phyloP scores from a whole-genome alignment of 176 grass and related monocot species.

The Urochloa ruziziensis region DNA sequence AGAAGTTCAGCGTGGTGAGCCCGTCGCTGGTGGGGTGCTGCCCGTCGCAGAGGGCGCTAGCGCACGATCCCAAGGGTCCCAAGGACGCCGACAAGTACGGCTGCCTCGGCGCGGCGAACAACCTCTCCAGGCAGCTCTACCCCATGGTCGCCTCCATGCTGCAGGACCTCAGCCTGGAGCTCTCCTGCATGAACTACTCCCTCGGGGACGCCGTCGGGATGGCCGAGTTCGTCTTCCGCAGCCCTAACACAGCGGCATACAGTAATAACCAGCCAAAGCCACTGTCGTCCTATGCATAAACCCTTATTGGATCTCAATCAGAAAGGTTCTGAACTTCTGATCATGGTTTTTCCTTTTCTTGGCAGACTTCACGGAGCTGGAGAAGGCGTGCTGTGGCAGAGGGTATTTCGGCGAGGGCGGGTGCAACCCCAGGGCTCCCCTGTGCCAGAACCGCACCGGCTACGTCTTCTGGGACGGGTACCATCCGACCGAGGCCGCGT shows the following conservation, averaged over 20 bases:
- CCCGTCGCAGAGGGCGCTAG: conserved; percentile 24
- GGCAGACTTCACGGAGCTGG: conserved; percentile 34
- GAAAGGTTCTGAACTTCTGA: not conserved
- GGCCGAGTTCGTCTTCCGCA: not conserved
- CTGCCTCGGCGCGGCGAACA: conserved; percentile 33
- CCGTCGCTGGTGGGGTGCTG: conserved; percentile 46
- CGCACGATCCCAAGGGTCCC: rapidly evolving
- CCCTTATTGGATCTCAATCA: not conserved
- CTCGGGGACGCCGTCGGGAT: conserved; percentile 29
- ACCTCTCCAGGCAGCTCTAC: conserved; percentile 31
- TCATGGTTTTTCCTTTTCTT: not conserved
- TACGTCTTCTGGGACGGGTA: conserved; percentile 70
- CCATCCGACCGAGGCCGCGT: conserved; percentile 52
- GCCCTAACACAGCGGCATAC: no score
- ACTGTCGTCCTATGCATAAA: conserved; percentile 18
- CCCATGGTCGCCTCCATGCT: conserved; percentile 22
- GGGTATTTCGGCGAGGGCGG: not conserved
- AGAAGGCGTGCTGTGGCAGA: conserved; percentile 37
- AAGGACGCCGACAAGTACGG: not conserved
- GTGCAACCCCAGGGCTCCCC: not conserved
- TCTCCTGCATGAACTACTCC: conserved; percentile 50
- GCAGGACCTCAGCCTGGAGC: not conserved
- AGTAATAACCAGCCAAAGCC: not conserved
- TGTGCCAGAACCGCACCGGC: conserved; percentile 38
- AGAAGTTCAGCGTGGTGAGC: conserved; percentile 44